Evolutionary conservation across 169 alveolate genomes (phyloP).

Genomic region (Cyclospora cayetanensis): DNA sequence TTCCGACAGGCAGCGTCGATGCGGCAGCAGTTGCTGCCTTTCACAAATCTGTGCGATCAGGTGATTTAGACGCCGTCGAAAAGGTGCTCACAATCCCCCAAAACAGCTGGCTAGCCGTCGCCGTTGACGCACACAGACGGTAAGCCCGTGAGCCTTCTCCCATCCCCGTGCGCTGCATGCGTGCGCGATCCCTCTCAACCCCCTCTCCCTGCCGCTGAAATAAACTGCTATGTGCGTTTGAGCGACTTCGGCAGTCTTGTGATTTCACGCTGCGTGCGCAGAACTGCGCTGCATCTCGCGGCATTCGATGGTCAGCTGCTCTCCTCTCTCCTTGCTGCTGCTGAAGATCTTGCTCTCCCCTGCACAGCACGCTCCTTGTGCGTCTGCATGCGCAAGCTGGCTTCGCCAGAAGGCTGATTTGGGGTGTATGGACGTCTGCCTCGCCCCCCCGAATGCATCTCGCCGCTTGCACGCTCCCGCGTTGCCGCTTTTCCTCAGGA

Average conservation of each 20-base stretch:
- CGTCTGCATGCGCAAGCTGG: no score
- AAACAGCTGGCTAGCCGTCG: neutral
- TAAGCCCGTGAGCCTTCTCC: neutral
- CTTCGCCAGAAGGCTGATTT: no score
- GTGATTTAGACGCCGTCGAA: no score
- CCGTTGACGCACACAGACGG: neutral
- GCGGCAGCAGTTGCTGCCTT: neutral
- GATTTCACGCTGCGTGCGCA: neutral
- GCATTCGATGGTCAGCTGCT: conserved; percentile 27
- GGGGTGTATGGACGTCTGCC: no score
- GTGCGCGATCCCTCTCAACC: no score
- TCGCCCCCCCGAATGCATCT: no score
- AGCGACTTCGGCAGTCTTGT: no score
- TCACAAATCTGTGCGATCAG: neutral
- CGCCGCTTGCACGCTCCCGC: no score
- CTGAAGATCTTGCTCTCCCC: neutral
- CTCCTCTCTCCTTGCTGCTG: neutral
- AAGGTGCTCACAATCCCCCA: neutral
- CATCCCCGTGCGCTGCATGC: no score
- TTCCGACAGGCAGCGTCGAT: neutral
- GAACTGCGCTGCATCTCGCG: conserved; percentile 59
- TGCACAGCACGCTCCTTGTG: no score
- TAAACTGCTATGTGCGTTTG: no score
- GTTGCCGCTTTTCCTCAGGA: neutral
- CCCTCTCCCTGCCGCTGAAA: no score